Evolutionary conservation across 2,329 filamentous ascomycete species (phyloP).

Genomic region (Chrysoporthe deuterocubensis): DNA sequence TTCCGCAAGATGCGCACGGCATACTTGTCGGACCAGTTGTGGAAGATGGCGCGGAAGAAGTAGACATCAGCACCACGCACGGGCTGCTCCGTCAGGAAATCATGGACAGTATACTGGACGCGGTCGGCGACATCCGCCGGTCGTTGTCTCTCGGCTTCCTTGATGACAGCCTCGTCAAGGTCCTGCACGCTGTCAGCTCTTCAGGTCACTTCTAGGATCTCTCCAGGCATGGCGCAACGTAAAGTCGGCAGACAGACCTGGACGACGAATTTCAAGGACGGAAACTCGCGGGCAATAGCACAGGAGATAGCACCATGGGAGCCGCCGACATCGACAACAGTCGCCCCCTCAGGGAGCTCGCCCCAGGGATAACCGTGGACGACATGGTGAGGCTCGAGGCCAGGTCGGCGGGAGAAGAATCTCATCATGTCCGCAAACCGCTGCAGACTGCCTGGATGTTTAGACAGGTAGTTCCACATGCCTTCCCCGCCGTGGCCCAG

Average conservation of each 20-base stretch:
- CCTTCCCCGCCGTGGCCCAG: slow-evolving; percentile 8
- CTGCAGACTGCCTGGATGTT: slow-evolving; percentile 13
- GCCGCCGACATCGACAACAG: slow-evolving; percentile 19
- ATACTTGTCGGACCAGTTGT: slow-evolving; percentile 42
- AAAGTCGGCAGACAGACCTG: slow-evolving; percentile 13
- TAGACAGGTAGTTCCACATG: slow-evolving; percentile 10
- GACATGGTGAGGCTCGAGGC: slow-evolving; percentile 14
- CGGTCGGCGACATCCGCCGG: slow-evolving; percentile 11
- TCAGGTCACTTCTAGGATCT: slow-evolving; percentile 28
- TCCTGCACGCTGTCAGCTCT: slow-evolving; percentile 29
- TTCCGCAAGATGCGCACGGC: slow-evolving; percentile 37
- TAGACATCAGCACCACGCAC: slow-evolving; percentile 25
- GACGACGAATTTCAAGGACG: slow-evolving; percentile 13
- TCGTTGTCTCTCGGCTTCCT: slow-evolving; percentile 2
- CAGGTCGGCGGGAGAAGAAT: slow-evolving; percentile 7
- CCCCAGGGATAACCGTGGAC: slow-evolving; percentile 8
- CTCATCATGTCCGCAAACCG: slow-evolving; percentile 13
- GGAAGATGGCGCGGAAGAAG: slow-evolving; percentile 40
- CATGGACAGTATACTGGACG: slow-evolving; percentile 15
- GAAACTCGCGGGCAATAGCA: slow-evolving; percentile 12
- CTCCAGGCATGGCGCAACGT: not conserved
- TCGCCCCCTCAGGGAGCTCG: slow-evolving; percentile 4
- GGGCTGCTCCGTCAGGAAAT: slow-evolving; percentile 16
- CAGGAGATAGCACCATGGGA: slow-evolving; percentile 15
- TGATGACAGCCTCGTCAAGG: slow-evolving; percentile 12